A percentile compares a stretch with the other conserved stretches of the same genome.
Conservation (phyloP, 805 yeast species). For the Candida krabiensis region DNA sequence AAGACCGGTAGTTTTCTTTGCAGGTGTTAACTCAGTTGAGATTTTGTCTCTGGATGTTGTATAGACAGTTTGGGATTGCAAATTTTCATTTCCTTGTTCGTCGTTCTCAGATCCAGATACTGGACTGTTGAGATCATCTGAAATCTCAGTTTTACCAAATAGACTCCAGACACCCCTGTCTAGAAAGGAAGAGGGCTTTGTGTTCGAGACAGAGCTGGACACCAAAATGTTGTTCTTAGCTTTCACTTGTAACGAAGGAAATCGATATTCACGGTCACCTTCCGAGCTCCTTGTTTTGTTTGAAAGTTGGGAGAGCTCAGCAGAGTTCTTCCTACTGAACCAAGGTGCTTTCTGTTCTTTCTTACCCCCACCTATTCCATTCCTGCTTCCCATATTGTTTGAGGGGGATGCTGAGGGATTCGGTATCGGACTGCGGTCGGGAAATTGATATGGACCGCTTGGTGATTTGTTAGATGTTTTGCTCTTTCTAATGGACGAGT, state of each 20-base stretch:
- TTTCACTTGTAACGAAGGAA: neutral
- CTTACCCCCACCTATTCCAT: neutral
- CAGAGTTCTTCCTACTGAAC: conserved; percentile 1
- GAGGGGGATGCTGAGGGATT: too few relatives aligned
- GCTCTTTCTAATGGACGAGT: conserved; percentile 21
- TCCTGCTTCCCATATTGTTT: neutral
- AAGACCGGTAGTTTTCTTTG: neutral
- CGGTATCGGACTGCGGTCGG: neutral
- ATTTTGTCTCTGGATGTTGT: conserved; percentile 1
- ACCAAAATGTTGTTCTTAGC: conserved; percentile 2
- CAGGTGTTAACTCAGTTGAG: conserved; percentile 5
- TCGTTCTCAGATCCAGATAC: conserved; percentile 13
- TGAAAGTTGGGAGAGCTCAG: neutral
- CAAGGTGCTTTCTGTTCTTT: neutral
- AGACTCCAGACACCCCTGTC: conserved; percentile 14
- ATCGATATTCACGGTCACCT: neutral
- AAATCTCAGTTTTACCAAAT: conserved; percentile 6
- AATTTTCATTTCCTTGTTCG: conserved; percentile 2
- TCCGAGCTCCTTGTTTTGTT: neutral
- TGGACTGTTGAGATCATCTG: conserved; percentile 3
- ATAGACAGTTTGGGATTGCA: neutral
- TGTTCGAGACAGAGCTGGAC: neutral
- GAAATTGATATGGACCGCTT: conserved; percentile 3
- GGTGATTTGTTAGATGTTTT: conserved; percentile 11
- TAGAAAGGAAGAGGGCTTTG: conserved; percentile 5